These are phyloP conservation scores for Microcera coccophila DNA, from an alignment of 2,329 filamentous ascomycete genomes.

Conservation along the genomic window DNA sequence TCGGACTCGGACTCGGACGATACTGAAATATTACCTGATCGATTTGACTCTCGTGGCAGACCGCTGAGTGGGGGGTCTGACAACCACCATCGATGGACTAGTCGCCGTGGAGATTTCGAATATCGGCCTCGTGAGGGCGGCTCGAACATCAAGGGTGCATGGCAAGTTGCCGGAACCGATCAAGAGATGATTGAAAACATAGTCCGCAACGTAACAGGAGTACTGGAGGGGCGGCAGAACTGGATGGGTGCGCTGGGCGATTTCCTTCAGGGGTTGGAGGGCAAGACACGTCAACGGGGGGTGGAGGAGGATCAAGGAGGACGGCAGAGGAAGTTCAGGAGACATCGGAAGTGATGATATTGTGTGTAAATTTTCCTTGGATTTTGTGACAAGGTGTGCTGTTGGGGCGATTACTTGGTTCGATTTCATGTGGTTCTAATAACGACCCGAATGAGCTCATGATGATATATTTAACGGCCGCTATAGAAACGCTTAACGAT, in stretches of 20 bases:
- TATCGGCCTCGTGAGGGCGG: conserved; percentile 33
- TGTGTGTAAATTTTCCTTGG: conserved; percentile 7
- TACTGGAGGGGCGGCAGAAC: conserved; percentile 29
- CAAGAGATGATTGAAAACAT: conserved; percentile 37
- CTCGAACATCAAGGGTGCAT: conserved; percentile 39
- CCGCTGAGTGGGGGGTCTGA: conserved; percentile 32
- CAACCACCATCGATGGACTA: conserved; percentile 28
- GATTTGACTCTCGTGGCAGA: conserved; percentile 44
- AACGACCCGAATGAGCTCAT: conserved; percentile 20
- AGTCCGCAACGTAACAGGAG: conserved; percentile 25
- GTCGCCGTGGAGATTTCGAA: conserved; percentile 42
- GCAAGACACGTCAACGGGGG: conserved; percentile 6
- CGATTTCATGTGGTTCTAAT: conserved; percentile 5
- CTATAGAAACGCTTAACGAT: conserved; percentile 25
- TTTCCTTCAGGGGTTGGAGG: conserved; percentile 25
- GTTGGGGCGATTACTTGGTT: no score
- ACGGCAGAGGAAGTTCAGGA: conserved; percentile 11
- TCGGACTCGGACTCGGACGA: conserved; percentile 28
- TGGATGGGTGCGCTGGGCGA: conserved; percentile 32
- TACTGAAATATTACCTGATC: conserved; percentile 43
- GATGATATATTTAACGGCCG: conserved; percentile 25
- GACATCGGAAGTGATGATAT: conserved; percentile 21
- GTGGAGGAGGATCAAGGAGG: conserved; percentile 19
- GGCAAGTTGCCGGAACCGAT: conserved; percentile 45
- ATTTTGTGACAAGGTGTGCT: conserved; percentile 15